phyloP scores from a whole-genome alignment of 2,329 filamentous ascomycete species.

The Cucurbitaria berberidis region DNA sequence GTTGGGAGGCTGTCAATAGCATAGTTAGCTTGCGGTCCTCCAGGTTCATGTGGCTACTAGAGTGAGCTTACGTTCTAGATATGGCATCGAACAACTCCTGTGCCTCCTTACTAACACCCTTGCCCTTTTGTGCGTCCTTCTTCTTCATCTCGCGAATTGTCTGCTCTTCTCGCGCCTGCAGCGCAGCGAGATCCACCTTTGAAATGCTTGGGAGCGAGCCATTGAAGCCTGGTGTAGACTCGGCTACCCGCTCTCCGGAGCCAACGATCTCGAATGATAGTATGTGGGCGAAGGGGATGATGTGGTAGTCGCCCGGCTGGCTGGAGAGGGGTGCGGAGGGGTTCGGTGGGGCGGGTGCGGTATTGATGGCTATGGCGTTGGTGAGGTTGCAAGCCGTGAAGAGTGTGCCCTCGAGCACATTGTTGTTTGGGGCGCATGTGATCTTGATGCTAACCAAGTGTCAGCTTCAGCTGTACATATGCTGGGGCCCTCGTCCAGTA shows the following conservation, averaged over 20 bases:
- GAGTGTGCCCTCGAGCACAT: slow-evolving; percentile 65
- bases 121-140: slow-evolving; percentile 63
- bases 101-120: slow-evolving; percentile 65
- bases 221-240: slow-evolving; percentile 53
- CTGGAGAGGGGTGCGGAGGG: slow-evolving; percentile 48
- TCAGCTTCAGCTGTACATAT: slow-evolving; percentile 14
- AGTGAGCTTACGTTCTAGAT: slow-evolving; percentile 57
- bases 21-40: slow-evolving; percentile 8
- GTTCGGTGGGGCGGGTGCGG: slow-evolving; percentile 53
- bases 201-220: slow-evolving; percentile 54
- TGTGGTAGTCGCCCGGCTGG: slow-evolving; percentile 62
- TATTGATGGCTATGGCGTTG: slow-evolving; percentile 67
- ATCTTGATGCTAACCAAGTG: slow-evolving; percentile 59
- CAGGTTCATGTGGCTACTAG: not conserved
- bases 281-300: slow-evolving; percentile 66
- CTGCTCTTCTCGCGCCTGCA: slow-evolving; percentile 62
- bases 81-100: slow-evolving; percentile 70
- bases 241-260: slow-evolving; percentile 41
- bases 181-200: slow-evolving; percentile 60
- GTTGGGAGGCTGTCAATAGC: slow-evolving; percentile 54
- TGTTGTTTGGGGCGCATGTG: slow-evolving; percentile 59
- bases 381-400: slow-evolving; percentile 67
- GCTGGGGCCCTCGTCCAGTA: not conserved
- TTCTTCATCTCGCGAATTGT: slow-evolving; percentile 64
- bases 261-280: slow-evolving; percentile 62